Evolutionary conservation across 1,284 basidiomycete genomes (phyloP).

Genomic region (Pseudozyma sp.): DNA sequence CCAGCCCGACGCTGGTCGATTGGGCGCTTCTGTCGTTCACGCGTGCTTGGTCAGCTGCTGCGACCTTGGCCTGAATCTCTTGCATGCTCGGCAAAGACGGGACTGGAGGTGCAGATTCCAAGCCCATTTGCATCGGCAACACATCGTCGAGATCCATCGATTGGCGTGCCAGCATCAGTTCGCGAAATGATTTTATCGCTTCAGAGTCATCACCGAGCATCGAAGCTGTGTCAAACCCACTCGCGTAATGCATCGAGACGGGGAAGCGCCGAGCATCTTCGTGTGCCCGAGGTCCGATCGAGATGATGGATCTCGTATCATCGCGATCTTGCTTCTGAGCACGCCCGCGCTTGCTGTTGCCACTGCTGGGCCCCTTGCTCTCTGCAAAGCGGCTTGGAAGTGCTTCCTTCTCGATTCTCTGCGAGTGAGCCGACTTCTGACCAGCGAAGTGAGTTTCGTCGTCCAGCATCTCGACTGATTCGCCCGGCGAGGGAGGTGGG

Average conservation of each 20-base stretch:
- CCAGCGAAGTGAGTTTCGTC: constrained; percentile 1
- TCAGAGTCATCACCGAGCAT: constrained; percentile 52
- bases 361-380: background rate
- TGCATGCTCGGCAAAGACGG: constrained; percentile 51
- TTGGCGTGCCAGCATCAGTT: constrained; percentile 53
- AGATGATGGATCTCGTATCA: constrained; percentile 36
- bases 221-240: constrained; percentile 53
- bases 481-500: constrained; percentile 19
- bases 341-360: constrained; percentile 1
- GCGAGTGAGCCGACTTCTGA: background rate
- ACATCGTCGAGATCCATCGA: constrained; percentile 61
- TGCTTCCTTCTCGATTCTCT: background rate
- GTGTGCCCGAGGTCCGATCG: constrained; percentile 39
- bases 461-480: constrained; percentile 28
- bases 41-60: constrained; percentile 29
- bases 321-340: constrained; percentile 5
- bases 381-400: background rate
- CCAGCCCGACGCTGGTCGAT: too few relatives aligned
- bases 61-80: constrained; percentile 36
- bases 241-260: constrained; percentile 61
- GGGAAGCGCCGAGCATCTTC: constrained; percentile 57
- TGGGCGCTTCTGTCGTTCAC: constrained; percentile 1
- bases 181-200: constrained; percentile 43
- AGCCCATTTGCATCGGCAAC: constrained; percentile 42
- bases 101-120: constrained; percentile 48